These are phyloP conservation scores for Backusella mclennaniae DNA, from an alignment of 192 early-diverging fungal species.

Conservation along the genomic window DNA sequence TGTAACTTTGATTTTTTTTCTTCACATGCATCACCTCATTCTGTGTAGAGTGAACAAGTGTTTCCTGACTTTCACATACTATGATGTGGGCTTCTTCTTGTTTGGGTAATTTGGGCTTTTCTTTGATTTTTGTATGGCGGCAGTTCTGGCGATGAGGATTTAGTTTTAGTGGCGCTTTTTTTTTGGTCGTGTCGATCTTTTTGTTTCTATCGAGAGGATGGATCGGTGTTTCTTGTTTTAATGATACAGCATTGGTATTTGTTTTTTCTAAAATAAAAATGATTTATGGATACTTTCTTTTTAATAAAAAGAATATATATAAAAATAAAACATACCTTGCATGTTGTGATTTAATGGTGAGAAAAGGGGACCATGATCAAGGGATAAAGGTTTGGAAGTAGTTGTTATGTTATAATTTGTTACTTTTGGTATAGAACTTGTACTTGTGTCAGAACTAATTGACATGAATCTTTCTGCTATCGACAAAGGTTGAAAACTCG, in stretches of 20 bases:
- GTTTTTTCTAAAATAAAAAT: not conserved
- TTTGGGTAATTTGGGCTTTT: not conserved
- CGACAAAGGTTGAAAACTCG: not conserved
- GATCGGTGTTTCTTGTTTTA: not conserved
- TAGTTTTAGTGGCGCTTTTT: not conserved
- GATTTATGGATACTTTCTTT: not conserved
- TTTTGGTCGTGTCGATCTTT: not conserved
- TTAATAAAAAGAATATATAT: not conserved
- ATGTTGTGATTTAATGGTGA: not conserved
- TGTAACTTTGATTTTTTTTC: not conserved
- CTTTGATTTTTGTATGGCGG: not conserved
- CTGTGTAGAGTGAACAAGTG: not conserved
- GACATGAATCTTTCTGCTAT: conserved; percentile 13
- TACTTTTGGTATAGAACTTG: not conserved
- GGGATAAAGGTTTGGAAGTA: not conserved
- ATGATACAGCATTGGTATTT: not conserved
- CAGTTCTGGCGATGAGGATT: not conserved
- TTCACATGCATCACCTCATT: not conserved
- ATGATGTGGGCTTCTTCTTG: not conserved
- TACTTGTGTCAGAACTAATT: not conserved
- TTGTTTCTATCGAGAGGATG: not conserved
- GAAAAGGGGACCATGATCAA: not conserved
- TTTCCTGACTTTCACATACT: conserved; percentile 8
- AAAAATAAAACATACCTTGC: not conserved
- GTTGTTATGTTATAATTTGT: not conserved